Evolutionary conservation across 306 rosid genomes (phyloP).

Genomic region (Sesbania bispinosa): DNA sequence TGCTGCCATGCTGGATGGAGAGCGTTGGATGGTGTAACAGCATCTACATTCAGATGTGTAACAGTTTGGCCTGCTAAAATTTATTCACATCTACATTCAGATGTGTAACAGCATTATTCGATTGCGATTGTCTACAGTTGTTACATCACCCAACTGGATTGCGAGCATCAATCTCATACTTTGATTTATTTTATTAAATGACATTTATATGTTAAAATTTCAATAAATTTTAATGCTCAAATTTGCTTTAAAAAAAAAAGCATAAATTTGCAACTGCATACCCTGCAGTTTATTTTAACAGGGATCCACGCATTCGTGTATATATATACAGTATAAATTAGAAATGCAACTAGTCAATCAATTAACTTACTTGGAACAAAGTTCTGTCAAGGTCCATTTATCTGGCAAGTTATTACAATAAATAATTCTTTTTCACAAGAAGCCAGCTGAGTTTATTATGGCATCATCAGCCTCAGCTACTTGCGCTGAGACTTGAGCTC

Average conservation of each 20-base stretch:
- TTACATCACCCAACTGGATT: no score
- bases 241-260: no score
- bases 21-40: no score
- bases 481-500: constrained; percentile 73
- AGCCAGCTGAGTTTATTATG: constrained; percentile 6
- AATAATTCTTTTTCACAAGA: constrained; percentile 2
- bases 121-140: no score
- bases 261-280: not conserved
- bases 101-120: no score
- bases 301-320: no score
- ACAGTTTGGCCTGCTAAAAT: not conserved
- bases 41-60: no score
- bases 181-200: not conserved
- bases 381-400: not conserved
- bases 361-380: not conserved
- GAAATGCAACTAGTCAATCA: no score
- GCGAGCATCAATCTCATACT: not conserved
- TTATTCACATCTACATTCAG: not conserved
- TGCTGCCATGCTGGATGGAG: no score
- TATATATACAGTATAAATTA: no score
- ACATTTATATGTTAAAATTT: no score
- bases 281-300: not conserved
- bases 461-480: constrained; percentile 33
- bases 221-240: not conserved
- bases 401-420: not conserved